These are phyloP conservation scores for Fulvia fulva DNA, from an alignment of 2,329 filamentous ascomycete genomes.

Conservation along the genomic window DNA sequence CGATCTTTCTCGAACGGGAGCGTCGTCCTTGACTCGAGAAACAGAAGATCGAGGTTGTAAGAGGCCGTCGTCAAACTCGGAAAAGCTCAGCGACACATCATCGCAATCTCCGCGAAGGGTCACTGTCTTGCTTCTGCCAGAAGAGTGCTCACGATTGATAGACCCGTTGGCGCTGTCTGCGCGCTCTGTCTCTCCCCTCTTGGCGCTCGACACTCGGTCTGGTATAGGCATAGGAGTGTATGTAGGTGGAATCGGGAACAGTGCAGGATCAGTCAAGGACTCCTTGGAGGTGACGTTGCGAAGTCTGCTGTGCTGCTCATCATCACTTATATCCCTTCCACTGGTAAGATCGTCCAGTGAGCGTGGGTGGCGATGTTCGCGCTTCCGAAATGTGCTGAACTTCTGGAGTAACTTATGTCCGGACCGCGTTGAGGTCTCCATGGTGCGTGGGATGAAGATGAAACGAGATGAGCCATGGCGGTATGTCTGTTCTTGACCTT, in stretches of 20 bases:
- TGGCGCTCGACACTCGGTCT: slow-evolving; percentile 11
- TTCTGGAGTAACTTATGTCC: background rate
- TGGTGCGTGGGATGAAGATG: background rate
- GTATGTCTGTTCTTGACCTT: background rate
- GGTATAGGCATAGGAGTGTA: slow-evolving; percentile 19
- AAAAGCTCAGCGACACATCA: background rate
- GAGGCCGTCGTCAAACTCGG: slow-evolving; percentile 1
- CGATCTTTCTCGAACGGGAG: background rate
- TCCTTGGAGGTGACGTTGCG: background rate
- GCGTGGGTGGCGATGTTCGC: background rate
- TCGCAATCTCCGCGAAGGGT: background rate
- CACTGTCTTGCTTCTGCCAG: background rate
- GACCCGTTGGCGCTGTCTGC: background rate
- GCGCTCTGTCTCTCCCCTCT: background rate
- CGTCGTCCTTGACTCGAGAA: background rate
- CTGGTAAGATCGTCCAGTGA: background rate
- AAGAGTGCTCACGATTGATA: background rate
- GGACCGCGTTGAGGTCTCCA: background rate
- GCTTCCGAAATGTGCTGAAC: background rate
- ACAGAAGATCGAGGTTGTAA: background rate
- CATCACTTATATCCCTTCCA: background rate
- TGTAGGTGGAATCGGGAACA: slow-evolving; percentile 5
- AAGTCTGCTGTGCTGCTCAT: background rate
- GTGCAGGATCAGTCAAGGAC: background rate
- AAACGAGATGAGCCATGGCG: background rate